Evolutionary conservation across 2,329 filamentous ascomycete genomes (phyloP).

Genomic region (Sporothrix protearum): DNA sequence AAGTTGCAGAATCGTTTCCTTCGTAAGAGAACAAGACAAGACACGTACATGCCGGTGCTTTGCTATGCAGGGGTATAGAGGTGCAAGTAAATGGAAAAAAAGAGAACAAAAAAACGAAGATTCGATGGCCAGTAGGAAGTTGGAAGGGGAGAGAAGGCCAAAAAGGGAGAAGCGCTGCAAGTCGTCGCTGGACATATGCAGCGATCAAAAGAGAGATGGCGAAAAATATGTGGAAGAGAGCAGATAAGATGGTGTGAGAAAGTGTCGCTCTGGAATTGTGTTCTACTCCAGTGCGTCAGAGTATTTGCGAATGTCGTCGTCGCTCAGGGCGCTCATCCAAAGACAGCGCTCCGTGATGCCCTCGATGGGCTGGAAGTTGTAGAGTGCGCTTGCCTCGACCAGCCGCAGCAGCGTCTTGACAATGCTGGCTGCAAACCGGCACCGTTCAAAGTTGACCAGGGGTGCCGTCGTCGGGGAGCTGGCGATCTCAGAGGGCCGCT

Average conservation of each 20-base stretch:
- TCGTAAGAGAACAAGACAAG: background rate
- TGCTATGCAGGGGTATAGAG: constrained; percentile 20
- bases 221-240: background rate
- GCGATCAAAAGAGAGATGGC: background rate
- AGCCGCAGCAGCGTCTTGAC: constrained; percentile 76
- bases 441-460: constrained; percentile 79
- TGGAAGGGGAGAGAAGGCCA: constrained; percentile 9
- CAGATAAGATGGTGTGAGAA: background rate
- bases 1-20: constrained; percentile 3
- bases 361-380: constrained; percentile 69
- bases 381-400: constrained; percentile 73
- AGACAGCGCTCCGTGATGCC: constrained; percentile 75
- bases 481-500: constrained; percentile 71
- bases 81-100: constrained; percentile 32
- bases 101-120: constrained; percentile 21
- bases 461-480: constrained; percentile 63
- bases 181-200: background rate
- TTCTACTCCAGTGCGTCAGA: constrained; percentile 48
- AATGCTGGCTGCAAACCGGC: constrained; percentile 69
- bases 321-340: constrained; percentile 75
- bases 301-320: constrained; percentile 65
- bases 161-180: background rate
- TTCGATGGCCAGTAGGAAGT: background rate
- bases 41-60: constrained; percentile 10
- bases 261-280: background rate